Evolutionary conservation across 2,329 filamentous ascomycete genomes (phyloP), one percentile per base, ranked within the genome.

Genomic region (Arthrinium puccinioides): DNA sequence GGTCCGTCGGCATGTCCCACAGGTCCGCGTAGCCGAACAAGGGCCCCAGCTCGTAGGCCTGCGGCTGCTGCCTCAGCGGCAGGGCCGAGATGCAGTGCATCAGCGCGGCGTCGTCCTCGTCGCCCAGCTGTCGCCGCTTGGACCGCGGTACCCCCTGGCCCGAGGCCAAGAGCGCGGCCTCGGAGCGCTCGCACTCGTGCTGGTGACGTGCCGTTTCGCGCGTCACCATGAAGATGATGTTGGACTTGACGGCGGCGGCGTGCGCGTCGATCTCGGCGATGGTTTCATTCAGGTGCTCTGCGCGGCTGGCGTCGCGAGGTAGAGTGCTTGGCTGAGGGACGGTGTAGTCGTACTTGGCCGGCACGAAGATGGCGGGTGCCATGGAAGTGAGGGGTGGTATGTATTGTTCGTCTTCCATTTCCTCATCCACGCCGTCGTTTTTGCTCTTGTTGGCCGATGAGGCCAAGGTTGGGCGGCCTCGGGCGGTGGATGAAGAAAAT

Each of bases 351-450:
- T 34, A 40, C 15, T 26, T 32, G 15, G 38, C 41, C 7, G 41
- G 37, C 23, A 40, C 41, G 30, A 40, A 43, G 16, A 43, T 43
- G 23, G 41, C 38, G 15, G 41, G 41, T 11, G 32, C 32, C 25
- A 40, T 29, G 30, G 26, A 10, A 6, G n/a, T 10, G 21, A 36
- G 24, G 3, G 9, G 29, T 6, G 37, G 40, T 20, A 42, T 39
- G 6, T 29, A 23, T 13, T 13, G 18, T 16, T 16, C 20, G 21
- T 18, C 32, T n/a, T n/a, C n/a, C n/a, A n/a, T n/a, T n/a, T n/a
- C n/a, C 18, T 34, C 32, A 6, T 34, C 32, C 19, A 7, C 8
- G 13, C 11, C 20, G 9, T n/a, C 18, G 18, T 34, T 13, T 11
- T 11, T 13, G 32, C 6, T 5, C 14, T 9, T 16, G 13, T 19